Evolutionary conservation across 768 basidiomycete genomes (phyloP), one percentile per base, ranked within the genome.

Genomic region (Rhizopogon vinicolor): DNA sequence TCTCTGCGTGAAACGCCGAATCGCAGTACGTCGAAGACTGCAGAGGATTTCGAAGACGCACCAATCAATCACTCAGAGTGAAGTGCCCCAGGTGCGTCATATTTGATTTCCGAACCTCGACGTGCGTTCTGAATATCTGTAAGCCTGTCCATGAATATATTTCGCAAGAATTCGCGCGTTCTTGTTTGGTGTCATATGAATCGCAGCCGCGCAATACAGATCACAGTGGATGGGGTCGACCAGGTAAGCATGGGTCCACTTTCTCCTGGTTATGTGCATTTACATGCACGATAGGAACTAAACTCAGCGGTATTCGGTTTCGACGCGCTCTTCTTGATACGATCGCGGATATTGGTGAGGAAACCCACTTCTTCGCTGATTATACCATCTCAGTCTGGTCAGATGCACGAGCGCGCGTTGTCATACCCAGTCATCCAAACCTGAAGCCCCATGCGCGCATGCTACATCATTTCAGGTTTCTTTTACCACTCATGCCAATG

Each of bases 401-500:
- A 91, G 90, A 93, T 68, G 72, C 72, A 9, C 77, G 87, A 44
- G 86, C 89, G 29, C 89, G 84, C 60, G 67, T 79, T 46, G 79
- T 91, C 41, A 87, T 92, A 57, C 90, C 90, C 29, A 79, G 81
- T 39, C 82, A 88, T 52, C 91, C 89, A 12, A 62, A 72, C 16
- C 68, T 87, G 62, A 85, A 86, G 60, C 88, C 89, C 2, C 85
- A 89, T 66, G 77, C 78, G 4, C 84, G 89, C 59, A 86, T 91
- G 86, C 74, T 87, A 46, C 84, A 89, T 67, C 89, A 91, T 66
- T 88, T 91, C 64, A 84, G 89, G 42, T 89, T 87, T 70, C 78
- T 92, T 37, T 69, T 80, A 3, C 88, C 88, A 0, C 75, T 92
- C 2, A 54, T 83, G 75, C 54, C 75, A 68, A 71, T 67, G 54